Conservation (phyloP, 2,329 filamentous ascomycete genomes). For the Aspergillus ochraceoroseus region DNA sequence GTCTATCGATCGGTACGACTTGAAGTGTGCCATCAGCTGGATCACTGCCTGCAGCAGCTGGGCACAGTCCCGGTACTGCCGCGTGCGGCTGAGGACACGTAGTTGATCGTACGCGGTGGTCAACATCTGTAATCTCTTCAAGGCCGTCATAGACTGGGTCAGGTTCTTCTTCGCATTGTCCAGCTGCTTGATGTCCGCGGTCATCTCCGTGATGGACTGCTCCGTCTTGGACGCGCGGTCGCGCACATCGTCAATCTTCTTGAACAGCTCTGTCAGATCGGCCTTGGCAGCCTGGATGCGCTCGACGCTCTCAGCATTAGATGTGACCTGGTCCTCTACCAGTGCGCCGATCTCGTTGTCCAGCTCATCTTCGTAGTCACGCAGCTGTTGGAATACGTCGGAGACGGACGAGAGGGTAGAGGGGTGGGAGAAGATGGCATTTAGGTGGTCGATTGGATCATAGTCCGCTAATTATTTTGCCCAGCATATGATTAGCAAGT, state of each 20-base stretch:
- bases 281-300: constrained; percentile 87
- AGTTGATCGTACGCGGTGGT: constrained; percentile 99
- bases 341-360: constrained; percentile 70
- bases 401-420: constrained; percentile 74
- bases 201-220: constrained; percentile 96
- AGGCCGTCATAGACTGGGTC: constrained; percentile 92
- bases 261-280: constrained; percentile 84
- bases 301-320: constrained; percentile 79
- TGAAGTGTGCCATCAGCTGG: constrained; percentile 97
- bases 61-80: constrained; percentile 92
- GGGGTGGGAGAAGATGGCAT: constrained; percentile 86
- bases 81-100: constrained; percentile 70
- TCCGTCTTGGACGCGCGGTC: constrained; percentile 87
- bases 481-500: constrained; percentile 8
- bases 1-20: constrained; percentile 94
- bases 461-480: constrained; percentile 63
- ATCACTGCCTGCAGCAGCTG: constrained; percentile 90
- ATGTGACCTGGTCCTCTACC: constrained; percentile 70
- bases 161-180: constrained; percentile 96
- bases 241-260: constrained; percentile 89
- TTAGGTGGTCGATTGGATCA: constrained; percentile 87
- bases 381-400: constrained; percentile 68
- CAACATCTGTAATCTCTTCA: constrained; percentile 96
- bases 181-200: constrained; percentile 93
- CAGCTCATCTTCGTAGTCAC: constrained; percentile 73